Evolutionary conservation across 1,139 yeast species (phyloP), one percentile per base, ranked within the genome.

Genomic region (Debaryomycetaceae sp.): DNA sequence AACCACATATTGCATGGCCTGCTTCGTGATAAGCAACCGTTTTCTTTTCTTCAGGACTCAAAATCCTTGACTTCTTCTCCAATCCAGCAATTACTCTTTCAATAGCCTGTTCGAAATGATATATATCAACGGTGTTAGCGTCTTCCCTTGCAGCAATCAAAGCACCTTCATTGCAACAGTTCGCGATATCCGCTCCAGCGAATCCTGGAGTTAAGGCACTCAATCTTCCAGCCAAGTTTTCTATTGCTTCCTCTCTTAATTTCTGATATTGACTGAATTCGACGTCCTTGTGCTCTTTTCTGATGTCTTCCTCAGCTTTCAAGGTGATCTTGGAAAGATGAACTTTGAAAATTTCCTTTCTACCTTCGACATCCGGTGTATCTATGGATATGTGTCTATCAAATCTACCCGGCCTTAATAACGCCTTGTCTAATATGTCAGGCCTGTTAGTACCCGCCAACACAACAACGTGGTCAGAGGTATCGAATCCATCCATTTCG

Each of bases 11-110:
- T 5, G 99, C 99, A 66, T 93, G 99, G 0, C 99, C 99, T 2
- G 99, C 99, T 68, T 93, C 99, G 62, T 93, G 99, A 61, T 88
- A 95, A 0, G 99, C 99, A 46, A 93, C 97, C 41, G 89, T 82
- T 50, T 72, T 82, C 66, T 89, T 87, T 66, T 93, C 97, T 48
- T 87, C 93, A 5, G 86, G 83, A 27, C 87, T 81, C 51, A 93
- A 73, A 8, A 93, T 83, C 58, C 87, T 83, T 4, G 95, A 81
- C 64, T 91, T 91, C 73, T 88, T 88, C 65, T 93, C 99, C 50
- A 93, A 71, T 36, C 99, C 99, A 6, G 97, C 98, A 70, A 91
- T 89, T 34, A 91, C 97, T 62, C 99, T 83, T 67, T 93, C 99
- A 61, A 93, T 91, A 7, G 99, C 99, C 62, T 84, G 84, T 66